Evolutionary conservation across 2,329 filamentous ascomycete species (phyloP), one percentile per base, ranked within the genome.

Genomic region (Didymella pomorum): DNA sequence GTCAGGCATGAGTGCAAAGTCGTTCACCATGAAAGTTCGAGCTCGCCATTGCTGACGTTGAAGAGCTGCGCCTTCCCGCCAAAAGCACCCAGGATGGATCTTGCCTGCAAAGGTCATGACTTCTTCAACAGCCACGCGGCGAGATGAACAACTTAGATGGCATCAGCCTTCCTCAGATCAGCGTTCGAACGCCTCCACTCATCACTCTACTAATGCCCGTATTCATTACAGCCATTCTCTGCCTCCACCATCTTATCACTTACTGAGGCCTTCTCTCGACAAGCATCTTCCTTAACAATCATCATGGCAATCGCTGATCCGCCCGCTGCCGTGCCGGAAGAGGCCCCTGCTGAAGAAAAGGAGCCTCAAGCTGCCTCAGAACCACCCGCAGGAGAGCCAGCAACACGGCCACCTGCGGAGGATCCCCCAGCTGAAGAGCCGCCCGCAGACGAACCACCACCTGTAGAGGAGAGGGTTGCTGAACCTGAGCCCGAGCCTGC

Each of bases 121-220:
- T 58, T 58, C 56, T 53, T 6, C n/a, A n/a, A 23, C n/a, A 45
- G 56, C 56, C 56, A 58, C 50, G 56, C 56, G 56, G 35, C 16
- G 21, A 16, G 23, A 45, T 50, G 53, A 53, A 58, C 25, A 53
- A 26, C 5, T 12, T 31, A 29, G 23, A 39, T 47, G 16, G 10
- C 12, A 41, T 18, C 23, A 2, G 10, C 3, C 1, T 26, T 28
- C 4, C 25, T 28, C 4, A 28, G 14, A 6, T n/a, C 23, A 26
- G 10, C 20, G 25, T 3, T 16, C n/a, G 5, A 7, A 1, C 25
- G 16, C 23, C 11, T 14, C 14, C 35, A 48, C 3, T 16, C 20
- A 12, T 33, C 20, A 26, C 39, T 45, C 33, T 42, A n/a, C 50
- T 50, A 49, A 25, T 18, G n/a, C 18, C 14, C 25, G 14, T 25